These are phyloP conservation scores for Sporothrix humicola DNA, from an alignment of 2,329 filamentous ascomycete species.

Conservation along the genomic window DNA sequence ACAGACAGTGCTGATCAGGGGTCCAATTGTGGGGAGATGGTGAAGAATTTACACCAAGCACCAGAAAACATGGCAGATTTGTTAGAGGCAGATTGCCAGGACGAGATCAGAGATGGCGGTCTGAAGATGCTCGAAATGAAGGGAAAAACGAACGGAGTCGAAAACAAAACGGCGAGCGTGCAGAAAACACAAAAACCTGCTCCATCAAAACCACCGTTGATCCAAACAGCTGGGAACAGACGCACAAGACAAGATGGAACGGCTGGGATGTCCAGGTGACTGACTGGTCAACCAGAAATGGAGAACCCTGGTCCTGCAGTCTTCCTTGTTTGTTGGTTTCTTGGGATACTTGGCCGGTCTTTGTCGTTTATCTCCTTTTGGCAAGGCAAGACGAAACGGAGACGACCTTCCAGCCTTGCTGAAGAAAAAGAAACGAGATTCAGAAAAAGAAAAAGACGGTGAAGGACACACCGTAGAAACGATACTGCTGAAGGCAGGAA, in stretches of 20 bases:
- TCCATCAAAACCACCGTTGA: background rate
- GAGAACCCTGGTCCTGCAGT: background rate
- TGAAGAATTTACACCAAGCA: background rate
- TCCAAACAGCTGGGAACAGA: background rate
- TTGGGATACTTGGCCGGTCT: background rate
- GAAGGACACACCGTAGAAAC: background rate
- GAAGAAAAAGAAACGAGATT: background rate
- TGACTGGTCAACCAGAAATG: background rate
- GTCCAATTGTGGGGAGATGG: background rate
- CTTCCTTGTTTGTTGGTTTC: background rate
- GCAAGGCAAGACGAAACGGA: background rate
- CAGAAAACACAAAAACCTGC: background rate
- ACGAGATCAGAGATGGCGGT: conserved; percentile 3
- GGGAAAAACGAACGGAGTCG: background rate
- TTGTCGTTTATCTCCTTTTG: conserved; percentile 3
- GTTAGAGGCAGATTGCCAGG: background rate
- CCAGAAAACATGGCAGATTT: background rate
- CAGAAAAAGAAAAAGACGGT: background rate
- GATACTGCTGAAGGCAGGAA: background rate
- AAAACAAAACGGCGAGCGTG: background rate
- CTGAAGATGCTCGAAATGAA: background rate
- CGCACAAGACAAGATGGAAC: background rate
- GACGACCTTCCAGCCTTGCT: background rate
- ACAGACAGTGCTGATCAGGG: background rate
- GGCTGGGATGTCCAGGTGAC: background rate